Evolutionary conservation across 1,284 basidiomycete genomes (phyloP).

Genomic region (Cutaneotrichosporon dermatis): DNA sequence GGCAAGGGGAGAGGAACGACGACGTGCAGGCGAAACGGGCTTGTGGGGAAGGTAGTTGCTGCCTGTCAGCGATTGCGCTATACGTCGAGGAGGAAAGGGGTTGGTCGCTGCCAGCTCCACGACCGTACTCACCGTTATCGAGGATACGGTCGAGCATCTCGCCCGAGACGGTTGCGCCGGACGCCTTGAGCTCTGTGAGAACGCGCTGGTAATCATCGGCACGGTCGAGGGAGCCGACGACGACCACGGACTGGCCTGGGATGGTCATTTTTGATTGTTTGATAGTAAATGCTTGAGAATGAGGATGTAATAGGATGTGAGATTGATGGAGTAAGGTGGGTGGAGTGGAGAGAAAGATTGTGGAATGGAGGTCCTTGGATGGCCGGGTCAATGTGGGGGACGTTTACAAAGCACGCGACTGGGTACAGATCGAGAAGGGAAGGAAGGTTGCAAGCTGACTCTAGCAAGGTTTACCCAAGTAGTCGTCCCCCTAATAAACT

Average conservation of each 20-base stretch:
- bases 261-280: conserved; percentile 3
- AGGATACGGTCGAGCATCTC: conserved; percentile 49
- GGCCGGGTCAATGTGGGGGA: no score
- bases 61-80: background rate
- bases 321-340: background rate
- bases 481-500: no score
- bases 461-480: no score
- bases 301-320: background rate
- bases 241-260: conserved; percentile 22
- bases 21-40: conserved; percentile 41
- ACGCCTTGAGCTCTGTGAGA: conserved; percentile 31
- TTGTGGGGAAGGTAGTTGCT: conserved; percentile 44
- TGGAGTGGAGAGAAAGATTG: background rate
- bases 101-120: background rate
- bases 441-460: no score
- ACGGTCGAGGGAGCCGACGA: conserved; percentile 47
- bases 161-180: conserved; percentile 31
- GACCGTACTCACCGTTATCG: conserved; percentile 40
- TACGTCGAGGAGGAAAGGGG: no score
- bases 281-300: no score
- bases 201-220: conserved; percentile 43
- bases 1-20: conserved; percentile 45
- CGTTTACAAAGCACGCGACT: no score
- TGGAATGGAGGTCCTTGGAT: background rate
- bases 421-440: no score